Conservation (phyloP, 192 early-diverging fungal species). For the Rhizophlyctis rosea region DNA sequence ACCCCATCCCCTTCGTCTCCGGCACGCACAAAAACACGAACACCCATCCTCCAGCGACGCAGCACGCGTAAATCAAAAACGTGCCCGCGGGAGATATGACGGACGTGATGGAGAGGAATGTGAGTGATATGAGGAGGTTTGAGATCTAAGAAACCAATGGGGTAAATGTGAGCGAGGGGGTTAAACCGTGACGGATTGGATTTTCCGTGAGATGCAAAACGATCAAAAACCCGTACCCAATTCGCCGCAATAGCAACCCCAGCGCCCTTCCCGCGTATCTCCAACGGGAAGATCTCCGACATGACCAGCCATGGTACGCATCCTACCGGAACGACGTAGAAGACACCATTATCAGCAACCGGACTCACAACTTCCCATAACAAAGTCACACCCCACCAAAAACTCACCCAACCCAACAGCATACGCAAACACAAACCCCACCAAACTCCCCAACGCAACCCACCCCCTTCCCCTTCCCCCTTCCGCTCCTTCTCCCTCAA, state of each 20-base stretch:
- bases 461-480: not conserved
- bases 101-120: not conserved
- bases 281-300: constrained; percentile 3
- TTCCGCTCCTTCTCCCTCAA: not conserved
- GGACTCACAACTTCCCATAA: not conserved
- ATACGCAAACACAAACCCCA: not conserved
- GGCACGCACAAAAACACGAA: constrained; percentile 8
- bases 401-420: constrained; percentile 5
- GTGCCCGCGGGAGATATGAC: constrained; percentile 9
- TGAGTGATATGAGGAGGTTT: constrained; percentile 3
- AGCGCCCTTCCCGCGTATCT: constrained; percentile 12
- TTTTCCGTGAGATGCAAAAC: too few species aligned
- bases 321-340: not conserved
- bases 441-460: constrained; percentile 6
- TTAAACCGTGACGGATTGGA: too few species aligned
- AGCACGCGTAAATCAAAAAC: constrained; percentile 1
- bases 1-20: constrained; percentile 6
- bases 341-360: not conserved
- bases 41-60: constrained; percentile 1
- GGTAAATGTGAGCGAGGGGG: not conserved
- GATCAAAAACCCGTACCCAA: not conserved
- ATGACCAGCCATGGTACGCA: constrained; percentile 12
- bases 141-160: not conserved
- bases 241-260: constrained; percentile 11
- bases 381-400: too few species aligned